phyloP scores from a whole-genome alignment of 2,329 filamentous ascomycete genomes.

The Metarhizium rileyi region DNA sequence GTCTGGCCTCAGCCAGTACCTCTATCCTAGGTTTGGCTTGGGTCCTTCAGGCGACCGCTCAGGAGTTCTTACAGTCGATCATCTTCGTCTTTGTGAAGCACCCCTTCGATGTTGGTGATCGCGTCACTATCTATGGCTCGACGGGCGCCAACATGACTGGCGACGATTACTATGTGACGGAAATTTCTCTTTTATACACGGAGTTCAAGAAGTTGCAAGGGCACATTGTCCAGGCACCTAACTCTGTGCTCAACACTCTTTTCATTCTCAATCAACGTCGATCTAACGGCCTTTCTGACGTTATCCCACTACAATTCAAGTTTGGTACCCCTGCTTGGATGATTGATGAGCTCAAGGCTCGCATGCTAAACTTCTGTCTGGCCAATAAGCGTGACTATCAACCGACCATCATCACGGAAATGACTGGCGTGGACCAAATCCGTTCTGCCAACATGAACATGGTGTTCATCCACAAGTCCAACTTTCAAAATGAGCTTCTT shows the following conservation, averaged over 20 bases:
- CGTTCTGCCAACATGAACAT: constrained; percentile 84
- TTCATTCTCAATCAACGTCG: constrained; percentile 94
- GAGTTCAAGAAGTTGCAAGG: constrained; percentile 99
- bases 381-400: constrained; percentile 86
- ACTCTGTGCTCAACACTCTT: constrained; percentile 83
- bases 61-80: constrained; percentile 88
- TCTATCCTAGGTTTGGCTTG: constrained; percentile 83
- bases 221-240: constrained; percentile 90
- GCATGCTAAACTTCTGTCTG: constrained; percentile 73
- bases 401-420: constrained; percentile 74
- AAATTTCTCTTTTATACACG: constrained; percentile 86
- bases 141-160: constrained; percentile 68
- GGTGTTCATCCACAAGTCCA: constrained; percentile 95
- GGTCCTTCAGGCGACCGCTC: constrained; percentile 85
- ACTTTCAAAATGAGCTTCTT: constrained; percentile 89
- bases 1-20: constrained; percentile 82
- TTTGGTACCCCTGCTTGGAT: constrained; percentile 78
- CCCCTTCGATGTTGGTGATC: constrained; percentile 91
- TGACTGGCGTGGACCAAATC: constrained; percentile 70
- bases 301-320: constrained; percentile 72
- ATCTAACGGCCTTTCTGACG: constrained; percentile 79
- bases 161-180: constrained; percentile 93
- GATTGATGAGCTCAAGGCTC: constrained; percentile 71
- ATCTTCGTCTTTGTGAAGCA: constrained; percentile 97
- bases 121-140: constrained; percentile 85